phyloP scores from a whole-genome alignment of 768 basidiomycete genomes.

The Albatrellus ellisii region DNA sequence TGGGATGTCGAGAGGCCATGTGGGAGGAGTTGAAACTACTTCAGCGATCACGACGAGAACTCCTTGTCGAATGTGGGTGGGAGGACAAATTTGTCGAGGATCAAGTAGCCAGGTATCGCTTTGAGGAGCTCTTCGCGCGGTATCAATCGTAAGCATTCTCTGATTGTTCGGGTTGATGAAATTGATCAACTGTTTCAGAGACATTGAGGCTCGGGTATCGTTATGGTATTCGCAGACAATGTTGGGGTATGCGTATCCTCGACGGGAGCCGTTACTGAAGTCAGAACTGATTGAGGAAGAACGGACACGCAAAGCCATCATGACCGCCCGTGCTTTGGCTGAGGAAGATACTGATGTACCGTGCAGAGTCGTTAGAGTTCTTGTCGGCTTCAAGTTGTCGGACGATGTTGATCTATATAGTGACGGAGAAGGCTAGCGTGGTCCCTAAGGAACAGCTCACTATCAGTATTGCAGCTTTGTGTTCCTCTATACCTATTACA shows the following conservation, averaged over 20 bases:
- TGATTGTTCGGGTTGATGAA: constrained; percentile 2
- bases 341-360: constrained; percentile 37
- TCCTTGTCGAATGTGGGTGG: constrained; percentile 52
- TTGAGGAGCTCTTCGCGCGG: constrained; percentile 10
- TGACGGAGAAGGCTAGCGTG: neutral
- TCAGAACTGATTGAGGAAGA: constrained; percentile 61
- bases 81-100: constrained; percentile 27
- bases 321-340: constrained; percentile 39
- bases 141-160: constrained; percentile 10
- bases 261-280: constrained; percentile 49
- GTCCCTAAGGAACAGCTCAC: too few species aligned
- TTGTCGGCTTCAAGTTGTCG: constrained; percentile 41
- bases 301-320: constrained; percentile 44
- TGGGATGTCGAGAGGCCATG: constrained; percentile 63
- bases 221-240: constrained; percentile 50
- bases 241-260: constrained; percentile 45
- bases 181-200: constrained; percentile 23
- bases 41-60: constrained; percentile 40
- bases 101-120: constrained; percentile 5
- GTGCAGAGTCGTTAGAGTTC: constrained; percentile 45
- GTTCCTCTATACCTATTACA: too few species aligned
- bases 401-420: constrained; percentile 4
- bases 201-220: constrained; percentile 52
- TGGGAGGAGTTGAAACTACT: constrained; percentile 61
- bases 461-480: too few species aligned